Percentiles rank a stretch among this genome's conserved stretches.
Conservation (phyloP, 1,284 basidiomycete species). For the Cutaneotrichosporon spelunceum region DNA sequence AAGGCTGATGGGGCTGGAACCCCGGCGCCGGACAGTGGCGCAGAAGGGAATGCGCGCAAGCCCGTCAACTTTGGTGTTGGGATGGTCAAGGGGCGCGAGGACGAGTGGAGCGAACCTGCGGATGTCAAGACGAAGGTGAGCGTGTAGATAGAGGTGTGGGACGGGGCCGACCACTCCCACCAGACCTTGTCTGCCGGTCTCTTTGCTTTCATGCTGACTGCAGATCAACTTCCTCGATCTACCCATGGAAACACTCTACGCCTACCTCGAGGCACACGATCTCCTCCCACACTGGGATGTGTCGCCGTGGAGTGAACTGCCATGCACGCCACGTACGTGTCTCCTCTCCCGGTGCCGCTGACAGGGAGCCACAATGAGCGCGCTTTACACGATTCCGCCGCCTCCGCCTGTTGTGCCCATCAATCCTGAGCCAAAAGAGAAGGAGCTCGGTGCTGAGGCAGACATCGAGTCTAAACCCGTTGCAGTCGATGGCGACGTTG, state of each 20-base stretch:
- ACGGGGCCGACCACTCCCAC: background rate
- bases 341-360: background rate
- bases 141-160: background rate
- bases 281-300: slow-evolving; percentile 44
- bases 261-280: slow-evolving; percentile 44
- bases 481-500: background rate
- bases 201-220: background rate
- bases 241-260: slow-evolving; percentile 43
- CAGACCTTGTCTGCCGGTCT: background rate
- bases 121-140: slow-evolving; percentile 46
- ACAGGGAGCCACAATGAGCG: slow-evolving; percentile 29
- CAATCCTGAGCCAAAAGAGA: slow-evolving; percentile 14
- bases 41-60: slow-evolving; percentile 8
- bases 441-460: background rate
- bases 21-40: slow-evolving; percentile 21
- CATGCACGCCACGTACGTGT: slow-evolving; percentile 43
- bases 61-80: slow-evolving; percentile 24
- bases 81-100: slow-evolving; percentile 36
- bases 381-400: slow-evolving; percentile 35
- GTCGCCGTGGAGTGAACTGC: slow-evolving; percentile 48
- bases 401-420: slow-evolving; percentile 27
- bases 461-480: background rate
- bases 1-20: slow-evolving; percentile 34
- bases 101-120: slow-evolving; percentile 39
- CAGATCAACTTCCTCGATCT: slow-evolving; percentile 48